Conservation (phyloP, 2,329 filamentous ascomycete species). For the Colletotrichum sidae region DNA sequence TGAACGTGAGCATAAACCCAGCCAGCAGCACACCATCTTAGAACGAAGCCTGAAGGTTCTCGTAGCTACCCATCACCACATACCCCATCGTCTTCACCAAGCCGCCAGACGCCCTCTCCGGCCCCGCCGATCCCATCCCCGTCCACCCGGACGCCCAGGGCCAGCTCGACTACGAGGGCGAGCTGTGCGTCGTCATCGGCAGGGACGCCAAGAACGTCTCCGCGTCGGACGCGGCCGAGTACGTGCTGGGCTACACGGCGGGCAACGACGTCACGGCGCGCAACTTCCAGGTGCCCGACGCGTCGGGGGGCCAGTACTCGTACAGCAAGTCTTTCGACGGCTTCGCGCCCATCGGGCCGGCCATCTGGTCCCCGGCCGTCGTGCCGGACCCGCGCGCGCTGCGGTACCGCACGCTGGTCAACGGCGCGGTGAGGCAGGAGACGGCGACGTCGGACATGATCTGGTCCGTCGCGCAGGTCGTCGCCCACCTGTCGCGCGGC, state of each 20-base stretch:
- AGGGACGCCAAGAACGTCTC: slow-evolving; percentile 59
- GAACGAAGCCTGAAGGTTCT: background rate
- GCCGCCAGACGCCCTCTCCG: slow-evolving; percentile 36
- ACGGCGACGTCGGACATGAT: slow-evolving; percentile 57
- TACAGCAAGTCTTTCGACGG: slow-evolving; percentile 64
- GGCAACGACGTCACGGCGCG: slow-evolving; percentile 65
- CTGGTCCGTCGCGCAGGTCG: slow-evolving; percentile 53
- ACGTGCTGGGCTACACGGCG: slow-evolving; percentile 67
- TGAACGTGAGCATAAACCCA: slow-evolving; percentile 19
- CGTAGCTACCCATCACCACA: slow-evolving; percentile 29
- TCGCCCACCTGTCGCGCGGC: slow-evolving; percentile 56
- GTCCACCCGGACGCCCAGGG: slow-evolving; percentile 52
- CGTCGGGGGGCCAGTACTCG: slow-evolving; percentile 55
- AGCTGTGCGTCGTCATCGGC: slow-evolving; percentile 62
- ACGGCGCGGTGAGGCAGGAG: slow-evolving; percentile 57
- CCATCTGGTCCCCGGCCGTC: slow-evolving; percentile 42
- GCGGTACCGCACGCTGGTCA: slow-evolving; percentile 48
- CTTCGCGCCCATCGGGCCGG: slow-evolving; percentile 62
- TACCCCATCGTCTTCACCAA: slow-evolving; percentile 40
- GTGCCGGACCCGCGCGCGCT: slow-evolving; percentile 42
- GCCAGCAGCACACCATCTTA: background rate
- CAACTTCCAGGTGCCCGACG: slow-evolving; percentile 59
- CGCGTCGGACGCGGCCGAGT: slow-evolving; percentile 59
- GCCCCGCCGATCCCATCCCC: slow-evolving; percentile 33
- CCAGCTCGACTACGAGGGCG: slow-evolving; percentile 62